Base-by-base conservation (phyloP, 23 red algal genomes). In the Agarophyton chilense region DNA sequence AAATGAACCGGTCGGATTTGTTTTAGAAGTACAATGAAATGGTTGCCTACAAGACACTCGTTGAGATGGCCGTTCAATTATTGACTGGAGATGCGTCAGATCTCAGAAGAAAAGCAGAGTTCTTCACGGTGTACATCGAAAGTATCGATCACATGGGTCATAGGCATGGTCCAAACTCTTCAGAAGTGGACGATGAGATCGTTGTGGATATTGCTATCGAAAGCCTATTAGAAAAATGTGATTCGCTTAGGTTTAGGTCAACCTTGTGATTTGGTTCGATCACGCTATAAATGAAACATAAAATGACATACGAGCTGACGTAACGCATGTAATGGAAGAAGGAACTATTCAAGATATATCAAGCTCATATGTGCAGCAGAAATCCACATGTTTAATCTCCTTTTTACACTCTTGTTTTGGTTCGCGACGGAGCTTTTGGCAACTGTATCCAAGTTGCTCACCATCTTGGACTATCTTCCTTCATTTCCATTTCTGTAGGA, bases 81-180 rank as follows among this genome's bases (percentile, higher is more conserved):
- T 38, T 95, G 39, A 52, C 57, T 71, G 77, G 83, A 19, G 62
- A 46, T 11, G 70, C 66, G 47, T 29, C 26, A 16, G 77, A 83
- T 75, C 53, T 80, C 4, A 1, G 51, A 62, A 60, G 81, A 40
- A 73, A 56, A n/a, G 84, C 72, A 19, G 31, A 81, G 19, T 90
- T 95, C 39, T 57, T 91, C 26, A 80, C 93, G 28, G 19, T 95
- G 8, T 95, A 95, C 63, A 85, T 95, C 26, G 82, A 92, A 40
- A 40, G 29, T 21, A 87, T 95, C 8, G 93, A 95, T 77, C 78
- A 86, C 57, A 50, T 25, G 34, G 93, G 93, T n/a, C 93, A 95
- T 61, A 50, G 63, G 43, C 76, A 90, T 43, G 93, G 93, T 10
- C 93, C 93, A 3, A 40, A 90, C 9, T 83, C 75, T 10, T 24